These are phyloP conservation scores for Xerocomus brunneocitrinus DNA, from an alignment of 768 basidiomycete genomes.

Conservation along the genomic window DNA sequence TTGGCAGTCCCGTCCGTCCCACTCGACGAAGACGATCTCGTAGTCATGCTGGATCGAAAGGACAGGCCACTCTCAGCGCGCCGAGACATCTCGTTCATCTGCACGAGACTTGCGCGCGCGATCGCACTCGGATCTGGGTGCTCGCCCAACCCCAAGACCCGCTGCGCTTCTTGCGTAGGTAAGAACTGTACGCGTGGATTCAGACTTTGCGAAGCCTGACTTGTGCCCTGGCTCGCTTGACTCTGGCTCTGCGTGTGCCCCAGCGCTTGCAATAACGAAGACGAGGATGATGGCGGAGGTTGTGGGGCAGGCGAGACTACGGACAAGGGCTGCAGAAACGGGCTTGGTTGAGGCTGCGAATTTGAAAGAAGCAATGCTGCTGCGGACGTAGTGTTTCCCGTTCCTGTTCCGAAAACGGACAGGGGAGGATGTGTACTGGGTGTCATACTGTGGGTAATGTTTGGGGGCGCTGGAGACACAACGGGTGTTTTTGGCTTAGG, in stretches of 20 bases:
- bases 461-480: constrained; percentile 7
- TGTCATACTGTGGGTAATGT: constrained; percentile 26
- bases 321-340: constrained; percentile 23
- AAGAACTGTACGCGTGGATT: constrained; percentile 40
- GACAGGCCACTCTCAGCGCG: constrained; percentile 43
- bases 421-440: constrained; percentile 31
- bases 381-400: constrained; percentile 12
- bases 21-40: constrained; percentile 17
- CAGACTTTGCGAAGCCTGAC: constrained; percentile 4
- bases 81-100: constrained; percentile 76
- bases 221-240: constrained; percentile 2
- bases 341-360: constrained; percentile 26
- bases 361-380: constrained; percentile 17
- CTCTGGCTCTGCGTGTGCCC: constrained; percentile 13
- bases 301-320: constrained; percentile 17
- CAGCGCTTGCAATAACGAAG: constrained; percentile 25
- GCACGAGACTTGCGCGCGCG: constrained; percentile 63
- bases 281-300: constrained; percentile 15
- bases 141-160: constrained; percentile 37
- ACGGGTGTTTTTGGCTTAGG: constrained; percentile 20
- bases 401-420: constrained; percentile 20
- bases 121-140: constrained; percentile 51
- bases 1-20: constrained; percentile 11
- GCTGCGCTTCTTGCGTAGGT: constrained; percentile 52
- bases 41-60: constrained; percentile 23